A percentile compares a stretch with the other conserved stretches of the same genome.
Conservation (phyloP, 129 eudicot genomes). For the Smallanthus sonchifolius region DNA sequence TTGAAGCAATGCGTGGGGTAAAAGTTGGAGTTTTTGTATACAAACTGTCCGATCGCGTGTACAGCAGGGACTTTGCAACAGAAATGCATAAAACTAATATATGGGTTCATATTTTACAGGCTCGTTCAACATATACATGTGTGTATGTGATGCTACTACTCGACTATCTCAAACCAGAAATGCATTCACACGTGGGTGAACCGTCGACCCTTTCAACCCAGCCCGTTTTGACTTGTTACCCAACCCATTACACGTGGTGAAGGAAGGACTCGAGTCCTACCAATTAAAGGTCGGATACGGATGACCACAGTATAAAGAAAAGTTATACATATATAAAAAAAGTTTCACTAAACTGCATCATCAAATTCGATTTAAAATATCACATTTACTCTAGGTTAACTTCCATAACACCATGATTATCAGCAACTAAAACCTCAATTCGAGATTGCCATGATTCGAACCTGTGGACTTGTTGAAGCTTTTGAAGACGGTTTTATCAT, state of each 20-base stretch:
- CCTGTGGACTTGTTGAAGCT: slow-evolving; percentile 24
- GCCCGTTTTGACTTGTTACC: no score
- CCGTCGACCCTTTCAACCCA: no score
- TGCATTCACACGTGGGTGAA: no score
- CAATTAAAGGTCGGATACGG: not conserved
- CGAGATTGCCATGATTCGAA: slow-evolving; percentile 25
- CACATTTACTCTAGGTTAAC: slow-evolving; percentile 16
- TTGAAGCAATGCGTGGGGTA: no score
- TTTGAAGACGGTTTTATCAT: slow-evolving; percentile 2
- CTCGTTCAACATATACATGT: no score
- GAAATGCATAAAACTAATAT: no score
- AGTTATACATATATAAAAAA: slow-evolving; percentile 16
- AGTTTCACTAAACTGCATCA: slow-evolving; percentile 11
- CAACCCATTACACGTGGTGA: not conserved
- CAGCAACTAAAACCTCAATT: slow-evolving; percentile 14
- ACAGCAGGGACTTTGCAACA: no score
- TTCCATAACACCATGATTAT: slow-evolving; percentile 16
- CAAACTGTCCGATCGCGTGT: no score
- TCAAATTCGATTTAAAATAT: not conserved
- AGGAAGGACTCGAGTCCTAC: not conserved
- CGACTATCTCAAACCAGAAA: no score
- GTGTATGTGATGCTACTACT: no score
- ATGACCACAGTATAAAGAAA: not conserved
- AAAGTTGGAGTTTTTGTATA: no score
- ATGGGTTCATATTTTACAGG: no score